Evolutionary conservation across 306 rosid species (phyloP).

Genomic region (Notholithocarpus densiflorus): DNA sequence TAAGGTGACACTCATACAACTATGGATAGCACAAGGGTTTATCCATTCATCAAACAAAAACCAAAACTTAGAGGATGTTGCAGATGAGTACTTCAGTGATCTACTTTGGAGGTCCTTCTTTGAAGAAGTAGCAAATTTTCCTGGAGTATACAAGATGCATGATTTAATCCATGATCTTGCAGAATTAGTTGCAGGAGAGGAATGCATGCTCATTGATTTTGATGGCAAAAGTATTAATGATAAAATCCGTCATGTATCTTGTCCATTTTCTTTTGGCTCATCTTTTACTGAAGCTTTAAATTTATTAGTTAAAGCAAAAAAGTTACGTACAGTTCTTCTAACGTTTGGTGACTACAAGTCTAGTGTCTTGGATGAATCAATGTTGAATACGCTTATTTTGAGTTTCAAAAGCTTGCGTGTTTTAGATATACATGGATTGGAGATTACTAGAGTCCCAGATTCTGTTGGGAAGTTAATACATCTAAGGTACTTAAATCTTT

Average conservation of each 20-base stretch:
- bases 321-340: slow-evolving; percentile 19
- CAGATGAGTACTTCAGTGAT: slow-evolving; percentile 30
- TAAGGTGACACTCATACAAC: slow-evolving; percentile 16
- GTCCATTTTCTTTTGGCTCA: background rate
- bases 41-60: slow-evolving; percentile 8
- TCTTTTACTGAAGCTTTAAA: background rate
- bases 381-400: background rate
- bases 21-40: slow-evolving; percentile 48
- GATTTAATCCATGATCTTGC: slow-evolving; percentile 46
- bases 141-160: slow-evolving; percentile 14
- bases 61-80: slow-evolving; percentile 34
- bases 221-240: no score
- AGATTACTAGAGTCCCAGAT: background rate
- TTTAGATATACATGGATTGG: background rate
- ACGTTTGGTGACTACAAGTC: no score
- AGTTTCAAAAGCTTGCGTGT: slow-evolving; percentile 12
- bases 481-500: slow-evolving; percentile 5
- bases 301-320: background rate
- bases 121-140: background rate
- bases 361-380: background rate
- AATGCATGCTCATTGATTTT: background rate
- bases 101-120: slow-evolving; percentile 36
- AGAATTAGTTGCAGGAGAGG: slow-evolving; percentile 1
- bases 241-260: slow-evolving; percentile 14
- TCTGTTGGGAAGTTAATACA: background rate